phyloP scores from a whole-genome alignment of 1,284 basidiomycete species.

The Papiliotrema nemorosa region DNA sequence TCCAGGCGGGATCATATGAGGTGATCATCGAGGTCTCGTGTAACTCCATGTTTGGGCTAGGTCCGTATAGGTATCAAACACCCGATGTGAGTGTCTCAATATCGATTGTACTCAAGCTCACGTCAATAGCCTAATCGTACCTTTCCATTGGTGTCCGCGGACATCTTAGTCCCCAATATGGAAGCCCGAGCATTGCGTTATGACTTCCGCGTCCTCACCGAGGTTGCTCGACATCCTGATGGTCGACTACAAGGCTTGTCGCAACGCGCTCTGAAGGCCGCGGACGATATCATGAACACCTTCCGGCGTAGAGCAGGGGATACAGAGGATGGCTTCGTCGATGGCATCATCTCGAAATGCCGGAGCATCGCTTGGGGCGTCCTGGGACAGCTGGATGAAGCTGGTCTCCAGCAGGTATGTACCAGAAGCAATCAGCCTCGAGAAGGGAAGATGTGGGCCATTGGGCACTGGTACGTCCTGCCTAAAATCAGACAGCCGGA shows the following conservation, averaged over 20 bases:
- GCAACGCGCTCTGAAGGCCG: conserved; percentile 71
- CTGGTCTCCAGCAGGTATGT: conserved; percentile 56
- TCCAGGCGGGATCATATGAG: conserved; percentile 61
- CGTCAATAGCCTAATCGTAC: conserved; percentile 57
- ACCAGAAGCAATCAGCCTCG: conserved; percentile 11
- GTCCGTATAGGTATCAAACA: conserved; percentile 10
- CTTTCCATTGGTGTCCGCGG: conserved; percentile 67
- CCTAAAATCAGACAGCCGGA: neutral
- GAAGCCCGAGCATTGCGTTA: conserved; percentile 74
- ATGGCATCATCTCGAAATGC: conserved; percentile 40
- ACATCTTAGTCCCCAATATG: conserved; percentile 82
- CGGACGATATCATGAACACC: conserved; percentile 84
- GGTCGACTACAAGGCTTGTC: conserved; percentile 56
- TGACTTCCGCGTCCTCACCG: conserved; percentile 73
- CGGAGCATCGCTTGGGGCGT: conserved; percentile 72
- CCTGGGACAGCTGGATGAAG: conserved; percentile 61
- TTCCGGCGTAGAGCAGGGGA: conserved; percentile 60
- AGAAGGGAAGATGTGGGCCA: conserved; percentile 26
- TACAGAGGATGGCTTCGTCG: conserved; percentile 39
- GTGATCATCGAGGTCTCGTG: conserved; percentile 79
- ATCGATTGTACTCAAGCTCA: neutral
- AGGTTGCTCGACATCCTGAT: conserved; percentile 60
- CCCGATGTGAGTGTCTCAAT: conserved; percentile 9
- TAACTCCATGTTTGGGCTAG: conserved; percentile 77
- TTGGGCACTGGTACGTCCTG: conserved; percentile 32